phyloP scores from a whole-genome alignment of 2,329 filamentous ascomycete genomes.

The Elsinoe perseae region DNA sequence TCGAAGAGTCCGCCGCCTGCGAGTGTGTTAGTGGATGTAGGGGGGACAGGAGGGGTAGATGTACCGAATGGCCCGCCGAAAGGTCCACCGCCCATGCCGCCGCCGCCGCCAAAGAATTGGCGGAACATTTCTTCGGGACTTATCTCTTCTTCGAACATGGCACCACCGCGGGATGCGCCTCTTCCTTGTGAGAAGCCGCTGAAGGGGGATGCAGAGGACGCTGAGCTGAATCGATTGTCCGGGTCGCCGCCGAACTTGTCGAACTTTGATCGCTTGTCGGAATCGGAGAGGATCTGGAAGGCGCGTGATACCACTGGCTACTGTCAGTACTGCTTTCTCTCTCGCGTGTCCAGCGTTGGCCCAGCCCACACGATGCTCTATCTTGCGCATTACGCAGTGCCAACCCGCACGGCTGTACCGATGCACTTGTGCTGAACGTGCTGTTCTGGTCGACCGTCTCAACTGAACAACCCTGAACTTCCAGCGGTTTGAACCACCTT shows the following conservation, averaged over 20 bases:
- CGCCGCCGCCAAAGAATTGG: conserved; percentile 78
- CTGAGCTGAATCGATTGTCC: conserved; percentile 68
- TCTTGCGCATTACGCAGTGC: too few relatives aligned
- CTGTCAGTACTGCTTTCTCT: not conserved
- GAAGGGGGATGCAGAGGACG: conserved; percentile 55
- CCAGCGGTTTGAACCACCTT: not conserved
- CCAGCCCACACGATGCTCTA: not conserved
- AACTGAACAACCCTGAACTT: too few relatives aligned
- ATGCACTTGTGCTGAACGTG: too few relatives aligned
- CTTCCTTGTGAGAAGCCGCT: conserved; percentile 47
- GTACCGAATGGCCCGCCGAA: conserved; percentile 47
- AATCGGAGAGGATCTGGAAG: conserved; percentile 85
- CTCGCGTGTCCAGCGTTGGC: not conserved
- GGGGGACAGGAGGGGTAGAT: not conserved
- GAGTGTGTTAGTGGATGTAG: not conserved
- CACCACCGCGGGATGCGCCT: conserved; percentile 34
- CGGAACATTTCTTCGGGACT: conserved; percentile 96
- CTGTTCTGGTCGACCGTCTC: too few relatives aligned
- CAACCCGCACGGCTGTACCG: too few relatives aligned
- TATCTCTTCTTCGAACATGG: conserved; percentile 82
- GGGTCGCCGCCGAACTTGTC: conserved; percentile 89
- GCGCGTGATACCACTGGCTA: conserved; percentile 72
- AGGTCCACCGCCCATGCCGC: conserved; percentile 53
- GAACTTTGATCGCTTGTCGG: conserved; percentile 83
- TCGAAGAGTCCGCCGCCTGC: conserved; percentile 56